Evolutionary conservation across 495 filamentous ascomycete genomes (phyloP), one percentile per base, ranked within the genome.

Genomic region (Lasiosphaeria miniovina): DNA sequence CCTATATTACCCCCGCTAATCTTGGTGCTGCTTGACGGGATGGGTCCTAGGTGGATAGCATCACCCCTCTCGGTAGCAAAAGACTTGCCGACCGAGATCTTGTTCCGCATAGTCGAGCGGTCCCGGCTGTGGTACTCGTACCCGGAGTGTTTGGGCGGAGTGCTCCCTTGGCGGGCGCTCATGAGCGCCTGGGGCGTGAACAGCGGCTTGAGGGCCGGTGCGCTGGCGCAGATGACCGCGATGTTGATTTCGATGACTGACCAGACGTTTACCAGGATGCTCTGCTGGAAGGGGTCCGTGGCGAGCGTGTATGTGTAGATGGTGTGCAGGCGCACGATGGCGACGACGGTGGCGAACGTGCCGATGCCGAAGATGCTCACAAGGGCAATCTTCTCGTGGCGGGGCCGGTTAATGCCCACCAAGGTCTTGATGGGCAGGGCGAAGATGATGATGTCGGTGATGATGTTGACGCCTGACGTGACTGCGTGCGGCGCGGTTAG

Each of bases 391-490:
- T 80, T 79, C 43, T 82, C 78, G 6, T 66, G 71, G 0, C 59
- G 59, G n/a, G 71, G 79, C 41, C 78, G 74, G 53, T 77, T 71
- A 52, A 76, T 70, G 24, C 54, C 60, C 51, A 80, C 67, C 3
- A 84, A 69, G 0, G 77, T 79, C 5, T 69, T 71, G 36, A 84
- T 61, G 6, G 82, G 83, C 1, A 84, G 74, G 3, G 68, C 33
- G 45, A 85, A 59, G 57, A 85, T 80, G 71, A 78, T 77, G 36
- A 81, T 66, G 61, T 84, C 83, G 12, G 76, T 73, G 12, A 80
- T 14, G 53, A 84, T 82, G 61, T 82, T 82, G 59, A 80, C 74
- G 5, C 68, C 64, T 9, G 80, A 79, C 1, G 79, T 83, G 33
- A 71, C 82, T 70, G 32, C 15, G 33, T 5, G 24, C 24, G 24